These are phyloP conservation scores for Wickerhamomyces bovis DNA, from an alignment of 805 yeast species.

Conservation along the genomic window DNA sequence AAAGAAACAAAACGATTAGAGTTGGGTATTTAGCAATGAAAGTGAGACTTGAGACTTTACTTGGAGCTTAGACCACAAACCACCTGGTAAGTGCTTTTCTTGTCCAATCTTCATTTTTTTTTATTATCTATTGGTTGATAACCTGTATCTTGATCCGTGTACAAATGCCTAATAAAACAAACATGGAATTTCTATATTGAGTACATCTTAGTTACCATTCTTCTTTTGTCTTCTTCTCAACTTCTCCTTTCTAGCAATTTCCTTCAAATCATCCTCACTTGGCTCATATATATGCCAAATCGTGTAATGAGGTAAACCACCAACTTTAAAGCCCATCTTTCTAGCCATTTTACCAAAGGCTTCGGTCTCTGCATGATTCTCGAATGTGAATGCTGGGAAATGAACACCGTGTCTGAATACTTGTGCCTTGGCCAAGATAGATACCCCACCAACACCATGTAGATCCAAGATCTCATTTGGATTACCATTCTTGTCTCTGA, in stretches of 20 bases:
- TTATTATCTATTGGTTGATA: no score
- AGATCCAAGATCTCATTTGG: slow-evolving; percentile 59
- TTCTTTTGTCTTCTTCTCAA: slow-evolving; percentile 43
- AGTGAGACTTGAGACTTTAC: no score
- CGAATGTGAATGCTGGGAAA: slow-evolving; percentile 79
- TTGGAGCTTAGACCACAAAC: no score
- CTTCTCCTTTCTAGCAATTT: slow-evolving; percentile 65
- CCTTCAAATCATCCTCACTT: slow-evolving; percentile 72
- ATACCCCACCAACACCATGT: slow-evolving; percentile 87
- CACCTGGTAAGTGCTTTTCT: no score
- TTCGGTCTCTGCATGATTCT: slow-evolving; percentile 84
- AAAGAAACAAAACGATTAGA: no score
- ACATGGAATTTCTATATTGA: neutral
- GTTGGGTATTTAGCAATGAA: no score
- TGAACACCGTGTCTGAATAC: slow-evolving; percentile 75
- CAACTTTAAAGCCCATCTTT: slow-evolving; percentile 73
- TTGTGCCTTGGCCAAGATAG: slow-evolving; percentile 68
- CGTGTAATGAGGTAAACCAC: slow-evolving; percentile 86
- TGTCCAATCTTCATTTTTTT: no score
- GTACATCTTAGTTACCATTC: neutral
- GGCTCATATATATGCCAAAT: slow-evolving; percentile 91
- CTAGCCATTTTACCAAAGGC: slow-evolving; percentile 81
- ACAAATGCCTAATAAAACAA: no score
- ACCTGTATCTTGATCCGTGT: no score
- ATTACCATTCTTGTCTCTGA: slow-evolving; percentile 55